Evolutionary conservation across 2,329 filamentous ascomycete genomes (phyloP), one percentile per base, ranked within the genome.

Genomic region (Eutypella sp.): DNA sequence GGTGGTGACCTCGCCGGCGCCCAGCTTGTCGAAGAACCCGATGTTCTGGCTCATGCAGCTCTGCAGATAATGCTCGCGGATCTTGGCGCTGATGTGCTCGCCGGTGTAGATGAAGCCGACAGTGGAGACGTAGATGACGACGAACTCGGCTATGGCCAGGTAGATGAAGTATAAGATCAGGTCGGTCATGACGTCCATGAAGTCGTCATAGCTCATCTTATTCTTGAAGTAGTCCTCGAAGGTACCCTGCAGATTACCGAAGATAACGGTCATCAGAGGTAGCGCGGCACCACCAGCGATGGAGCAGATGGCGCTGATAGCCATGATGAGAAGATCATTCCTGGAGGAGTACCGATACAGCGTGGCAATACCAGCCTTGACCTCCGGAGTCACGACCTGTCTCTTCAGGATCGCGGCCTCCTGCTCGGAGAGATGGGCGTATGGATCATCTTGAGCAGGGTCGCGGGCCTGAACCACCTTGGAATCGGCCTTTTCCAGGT

Each of bases 1-100:
- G 1, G 91, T 96, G 0, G 91, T 96, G 49, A 97, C 88, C 67
- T 96, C 93, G 47, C 92, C 91, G 27, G 90, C 87, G 42, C 91
- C 92, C 13, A 96, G 77, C 60, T 93, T 93, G 66, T 97, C 93
- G 67, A 95, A 95, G 66, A 89, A 95, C 39, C 82, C 90, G 63
- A 95, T 92, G 63, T 96, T 95, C 64, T 95, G 90, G 49, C 82
- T 81, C 71, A 95, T 72, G 60, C 90, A 91, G 51, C 87, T 89
- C 56, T 84, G 78, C 6, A 99, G 78, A 58, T 97, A 97, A 55
- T 88, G 78, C 61, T 88, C 81, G 47, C 91, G 82, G 56, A 91
- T 87, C 69, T 89, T 88, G 51, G 81, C 79, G 47, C 83, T 83
- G 60, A 91, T 82, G 59, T 89, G 84, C 64, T 92, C 87, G 46